Conservation (phyloP, 1,284 basidiomycete species). For the Termitomyces sp. region DNA sequence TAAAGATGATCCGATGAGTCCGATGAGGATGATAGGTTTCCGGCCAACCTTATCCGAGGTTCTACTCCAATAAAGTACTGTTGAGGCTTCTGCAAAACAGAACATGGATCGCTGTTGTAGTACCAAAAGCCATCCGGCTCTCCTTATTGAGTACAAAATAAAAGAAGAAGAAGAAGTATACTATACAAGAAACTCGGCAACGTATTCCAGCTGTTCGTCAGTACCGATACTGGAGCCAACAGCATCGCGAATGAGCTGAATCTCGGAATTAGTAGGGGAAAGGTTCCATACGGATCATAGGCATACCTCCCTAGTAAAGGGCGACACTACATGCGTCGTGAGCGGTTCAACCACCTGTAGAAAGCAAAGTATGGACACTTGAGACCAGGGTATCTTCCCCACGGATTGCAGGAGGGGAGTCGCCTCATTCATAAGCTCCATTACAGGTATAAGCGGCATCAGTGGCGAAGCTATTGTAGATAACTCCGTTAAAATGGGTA, state of each 20-base stretch:
- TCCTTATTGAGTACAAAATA: background rate
- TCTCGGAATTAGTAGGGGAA: background rate
- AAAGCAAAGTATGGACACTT: slow-evolving; percentile 18
- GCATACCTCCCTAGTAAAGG: slow-evolving; percentile 15
- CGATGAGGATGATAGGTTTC: slow-evolving; percentile 58
- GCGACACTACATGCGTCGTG: slow-evolving; percentile 13
- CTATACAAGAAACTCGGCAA: slow-evolving; percentile 18
- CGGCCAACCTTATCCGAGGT: slow-evolving; percentile 61
- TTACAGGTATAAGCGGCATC: background rate
- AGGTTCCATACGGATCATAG: too few species aligned
- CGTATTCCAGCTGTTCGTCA: slow-evolving; percentile 19
- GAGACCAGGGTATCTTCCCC: slow-evolving; percentile 19
- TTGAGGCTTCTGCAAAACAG: slow-evolving; percentile 23
- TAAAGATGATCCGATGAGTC: slow-evolving; percentile 49
- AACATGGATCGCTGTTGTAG: slow-evolving; percentile 13
- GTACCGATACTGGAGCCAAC: slow-evolving; percentile 14
- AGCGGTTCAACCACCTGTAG: slow-evolving; percentile 17
- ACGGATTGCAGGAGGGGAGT: slow-evolving; percentile 11
- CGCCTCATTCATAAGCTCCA: slow-evolving; percentile 5
- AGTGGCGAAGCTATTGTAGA: background rate
- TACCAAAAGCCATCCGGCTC: background rate
- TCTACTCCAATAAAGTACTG: slow-evolving; percentile 63
- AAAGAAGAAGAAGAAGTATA: too few species aligned
- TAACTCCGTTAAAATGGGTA: background rate
- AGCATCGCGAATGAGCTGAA: slow-evolving; percentile 14